A percentile compares a stretch with the other conserved stretches of the same genome.
Conservation (phyloP, 345 rosid genomes). For the Pistacia vera region DNA sequence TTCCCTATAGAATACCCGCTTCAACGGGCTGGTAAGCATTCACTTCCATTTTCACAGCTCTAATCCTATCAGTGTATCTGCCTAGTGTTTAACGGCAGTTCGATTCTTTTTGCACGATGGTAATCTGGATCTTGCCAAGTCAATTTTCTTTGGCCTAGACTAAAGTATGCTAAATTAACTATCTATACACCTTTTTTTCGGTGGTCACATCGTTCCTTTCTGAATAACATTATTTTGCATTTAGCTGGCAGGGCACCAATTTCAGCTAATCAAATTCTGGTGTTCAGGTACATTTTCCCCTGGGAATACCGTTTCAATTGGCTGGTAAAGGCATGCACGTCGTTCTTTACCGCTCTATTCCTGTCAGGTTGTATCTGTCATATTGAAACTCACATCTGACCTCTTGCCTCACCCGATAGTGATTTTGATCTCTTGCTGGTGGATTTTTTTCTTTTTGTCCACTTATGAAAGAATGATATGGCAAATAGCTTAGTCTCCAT, state of each 20-base stretch:
- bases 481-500: background rate
- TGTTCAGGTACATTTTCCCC: slow-evolving; percentile 9
- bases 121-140: too few species aligned
- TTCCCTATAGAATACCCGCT: too few species aligned
- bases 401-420: background rate
- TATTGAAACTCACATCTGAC: background rate
- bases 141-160: too few species aligned
- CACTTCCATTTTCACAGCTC: too few species aligned
- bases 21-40: too few species aligned
- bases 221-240: background rate
- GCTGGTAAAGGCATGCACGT: background rate
- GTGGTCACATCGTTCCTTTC: background rate
- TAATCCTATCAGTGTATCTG: too few species aligned
- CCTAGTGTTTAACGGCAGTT: too few species aligned
- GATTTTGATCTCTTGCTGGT: background rate
- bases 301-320: background rate
- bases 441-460: background rate
- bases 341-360: background rate
- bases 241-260: slow-evolving; percentile 8
- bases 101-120: too few species aligned
- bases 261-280: slow-evolving; percentile 6
- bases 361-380: background rate
- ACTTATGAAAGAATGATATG: background rate
- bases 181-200: too few species aligned
- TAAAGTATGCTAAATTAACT: too few species aligned